Base-by-base conservation (phyloP, 1,284 basidiomycete genomes). In the Dichomitus squalens region DNA sequence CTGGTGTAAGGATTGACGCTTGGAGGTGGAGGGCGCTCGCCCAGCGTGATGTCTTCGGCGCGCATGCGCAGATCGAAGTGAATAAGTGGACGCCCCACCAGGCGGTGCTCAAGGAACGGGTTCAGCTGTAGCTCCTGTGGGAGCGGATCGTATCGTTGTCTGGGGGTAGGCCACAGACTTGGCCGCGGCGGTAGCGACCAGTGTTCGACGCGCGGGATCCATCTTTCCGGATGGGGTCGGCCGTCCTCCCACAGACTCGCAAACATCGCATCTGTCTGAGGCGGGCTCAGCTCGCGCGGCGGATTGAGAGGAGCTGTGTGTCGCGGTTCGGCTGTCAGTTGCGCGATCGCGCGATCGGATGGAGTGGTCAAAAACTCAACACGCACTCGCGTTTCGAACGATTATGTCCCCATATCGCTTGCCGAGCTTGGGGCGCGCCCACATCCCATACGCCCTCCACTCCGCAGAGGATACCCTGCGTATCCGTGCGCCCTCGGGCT, bases 111-210 rank as follows among this genome's bases (percentile, higher is more conserved):
- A 43, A 86, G 77, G 61, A 81, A 76, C 36, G 83, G 83, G 63
- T 86, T 84, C 33, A 86, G 74, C 52, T 80, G 76, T 40, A 79
- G 73, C 60, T 80, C 75, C 67, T 74, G 74, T 12, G 61, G 64
- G 4, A 60, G 62, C 7, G 79, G 74, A 6, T 73, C 63, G 43
- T 70, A 69, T 7, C 67, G 64, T 4, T 68, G 72, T 11, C 76
- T 76, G 7, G 78, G 79, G 11, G 70, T 69, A 47, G 70, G 67
- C 82, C 81, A 84, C 11, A 75, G 70, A 4, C 64, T 50, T 2
- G 82, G 82, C 21, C 77, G 76, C 7, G 79, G 78, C 20, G 84
- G 84, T 12, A 84, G 72, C 0, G 77, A 69, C 4, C 74, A 74
- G 58, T 84, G 83, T 55, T 72, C 67, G 36, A 78, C 63, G 11